Evolutionary conservation across 306 rosid genomes (phyloP), one percentile per base, ranked within the genome.

Genomic region (Senna tora): DNA sequence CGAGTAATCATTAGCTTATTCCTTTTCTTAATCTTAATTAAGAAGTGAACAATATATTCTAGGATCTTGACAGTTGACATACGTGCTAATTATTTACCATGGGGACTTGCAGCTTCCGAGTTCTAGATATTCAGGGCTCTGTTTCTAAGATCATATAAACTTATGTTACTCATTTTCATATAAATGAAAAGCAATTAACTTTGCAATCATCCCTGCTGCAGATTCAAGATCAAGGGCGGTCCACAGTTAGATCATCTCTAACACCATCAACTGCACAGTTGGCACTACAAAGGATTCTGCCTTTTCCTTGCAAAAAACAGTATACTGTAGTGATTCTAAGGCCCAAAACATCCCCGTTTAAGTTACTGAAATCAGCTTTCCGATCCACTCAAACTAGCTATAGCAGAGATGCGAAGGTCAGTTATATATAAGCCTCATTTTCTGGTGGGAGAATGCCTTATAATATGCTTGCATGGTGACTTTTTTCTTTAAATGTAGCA

Each of bases 291-390:
- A 84, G 88, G 77, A 77, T 93, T 73, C 60, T 93, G 56, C 97
- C 98, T 39, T 86, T 72, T 76, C 97, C 97, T 72, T 89, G 97
- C 88, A 89, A 75, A 80, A 82, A 82, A 55, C 92, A 91, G 86
- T 89, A 86, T 75, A 93, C 97, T 45, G 94, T 78, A 36, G 97
- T 93, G 78, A 89, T 93, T 75, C 80, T 91, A 77, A 86, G 83
- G 89, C 98, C 98, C 71, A 79, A 72, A 74, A 60, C 81, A 65
- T 89, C 93, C 71, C 88, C 73, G 61, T 69, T 87, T 9, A 78
- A 83, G 70, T 36, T 78, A 42, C 82, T 93, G 67, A 83, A 87
- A 69, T 87, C 96, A n/a, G 78, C 75, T 67, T 77, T 93, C 70
- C 79, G 56, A 69, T 82, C 85, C 51, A 63, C 81, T 41, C 79